phyloP scores from a whole-genome alignment of 495 filamentous ascomycete species.

The Aspergillus bridgeri region DNA sequence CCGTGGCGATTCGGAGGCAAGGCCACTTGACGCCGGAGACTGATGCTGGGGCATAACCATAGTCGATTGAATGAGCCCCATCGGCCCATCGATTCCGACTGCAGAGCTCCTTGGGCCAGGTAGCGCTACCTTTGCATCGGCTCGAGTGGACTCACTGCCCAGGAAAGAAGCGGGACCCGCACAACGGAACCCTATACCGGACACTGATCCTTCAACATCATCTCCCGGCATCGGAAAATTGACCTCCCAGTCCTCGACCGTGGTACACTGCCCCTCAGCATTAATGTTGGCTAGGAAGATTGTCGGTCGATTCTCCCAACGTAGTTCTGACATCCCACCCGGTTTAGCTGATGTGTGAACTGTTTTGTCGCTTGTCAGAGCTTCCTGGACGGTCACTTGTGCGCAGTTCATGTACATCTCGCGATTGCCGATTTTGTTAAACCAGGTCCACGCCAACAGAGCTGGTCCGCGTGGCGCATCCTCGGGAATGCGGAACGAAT shows the following conservation, averaged over 20 bases:
- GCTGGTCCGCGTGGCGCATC: conserved; percentile 49
- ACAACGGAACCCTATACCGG: conserved; percentile 30
- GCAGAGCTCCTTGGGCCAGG: no score
- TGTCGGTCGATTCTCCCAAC: conserved; percentile 61
- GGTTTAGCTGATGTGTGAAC: no score
- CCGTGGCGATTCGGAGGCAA: no score
- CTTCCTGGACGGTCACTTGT: conserved; percentile 59
- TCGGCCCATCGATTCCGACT: no score
- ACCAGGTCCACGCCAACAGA: conserved; percentile 82
- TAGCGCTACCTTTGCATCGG: no score
- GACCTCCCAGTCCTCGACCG: conserved; percentile 50
- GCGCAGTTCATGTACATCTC: conserved; percentile 98
- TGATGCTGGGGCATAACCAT: no score
- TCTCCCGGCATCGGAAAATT: conserved; percentile 65
- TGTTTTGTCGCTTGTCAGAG: not conserved
- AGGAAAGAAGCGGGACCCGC: conserved; percentile 26
- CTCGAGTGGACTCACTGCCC: no score
- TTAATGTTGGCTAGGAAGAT: conserved; percentile 75
- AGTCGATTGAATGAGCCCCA: no score
- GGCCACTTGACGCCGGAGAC: no score
- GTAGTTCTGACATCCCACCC: no score
- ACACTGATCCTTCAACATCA: conserved; percentile 47
- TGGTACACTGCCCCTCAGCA: conserved; percentile 48
- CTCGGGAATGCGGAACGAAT: conserved; percentile 47
- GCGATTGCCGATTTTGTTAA: conserved; percentile 83